Evolutionary conservation across 495 filamentous ascomycete genomes (phyloP), one percentile per base, ranked within the genome.

Genomic region (Amphirosellinia nigrospora): DNA sequence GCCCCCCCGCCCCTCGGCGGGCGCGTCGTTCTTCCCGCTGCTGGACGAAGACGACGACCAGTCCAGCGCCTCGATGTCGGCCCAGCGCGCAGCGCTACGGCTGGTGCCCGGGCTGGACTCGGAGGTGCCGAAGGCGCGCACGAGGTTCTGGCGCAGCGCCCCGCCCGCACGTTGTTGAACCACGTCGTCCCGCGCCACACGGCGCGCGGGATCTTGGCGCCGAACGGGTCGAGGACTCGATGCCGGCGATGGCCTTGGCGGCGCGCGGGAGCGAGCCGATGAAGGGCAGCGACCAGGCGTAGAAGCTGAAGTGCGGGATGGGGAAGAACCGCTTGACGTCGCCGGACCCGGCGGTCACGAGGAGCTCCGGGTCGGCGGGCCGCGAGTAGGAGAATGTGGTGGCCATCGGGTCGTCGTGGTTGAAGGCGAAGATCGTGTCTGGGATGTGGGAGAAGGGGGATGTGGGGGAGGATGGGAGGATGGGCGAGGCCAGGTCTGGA

Each of bases 301-400:
- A 94, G 82, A 90, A 92, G 70, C 88, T 86, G 77, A 94, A 94
- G 80, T 94, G 91, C 0, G 93, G 92, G 81, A 94, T 91, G 4
- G 92, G 74, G 88, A 92, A 94, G 61, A 84, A 78, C 15, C 80
- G 81, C 7, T 66, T 59, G 4, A 81, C 76, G 2, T 75, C 55
- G 1, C 68, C 68, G 46, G n/a, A n/a, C n/a, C 11, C 15, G 4
- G 15, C 0, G 28, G 34, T 56, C 5, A 86, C 77, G 30, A 77
- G 79, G 72, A 90, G 82, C 15, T 82, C 71, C 0, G 82, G 78
- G 75, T 82, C 79, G 1, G 80, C 79, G 15, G 79, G 73, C 3
- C 78, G 76, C n/a, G 79, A 63, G 71, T 79, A 82, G 19, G 79
- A 78, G 36, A 74, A 71, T 21, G 74, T 63, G 19, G 71, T 69